phyloP scores from a whole-genome alignment of 225 moss, liverwort and hornwort genomes.

The Climacium dendroides region DNA sequence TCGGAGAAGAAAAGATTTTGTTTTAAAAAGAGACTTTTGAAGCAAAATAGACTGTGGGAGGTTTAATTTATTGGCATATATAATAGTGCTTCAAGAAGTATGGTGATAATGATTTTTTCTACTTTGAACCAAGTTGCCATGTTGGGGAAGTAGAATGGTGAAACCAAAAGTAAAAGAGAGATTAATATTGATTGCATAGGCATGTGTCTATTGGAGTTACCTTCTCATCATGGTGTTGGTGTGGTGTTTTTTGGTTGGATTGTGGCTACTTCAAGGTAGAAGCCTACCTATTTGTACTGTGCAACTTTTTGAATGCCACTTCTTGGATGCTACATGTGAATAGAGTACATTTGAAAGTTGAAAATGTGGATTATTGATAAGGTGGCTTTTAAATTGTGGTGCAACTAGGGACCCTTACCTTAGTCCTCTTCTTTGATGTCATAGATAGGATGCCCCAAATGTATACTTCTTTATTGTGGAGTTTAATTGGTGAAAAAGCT shows the following conservation, averaged over 20 bases:
- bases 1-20: not conserved
- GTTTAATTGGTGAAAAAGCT: not conserved
- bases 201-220: accelerated
- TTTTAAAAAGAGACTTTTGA: not conserved
- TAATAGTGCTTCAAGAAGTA: not conserved
- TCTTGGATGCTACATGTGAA: accelerated
- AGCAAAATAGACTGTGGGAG: too few relatives aligned
- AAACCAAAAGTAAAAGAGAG: accelerated
- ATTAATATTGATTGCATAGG: accelerated
- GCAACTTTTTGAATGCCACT: accelerated
- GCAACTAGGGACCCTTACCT: accelerated
- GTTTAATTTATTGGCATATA: accelerated
- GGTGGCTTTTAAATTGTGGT: not conserved
- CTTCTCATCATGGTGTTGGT: accelerated
- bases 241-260: accelerated
- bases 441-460: accelerated
- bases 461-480: accelerated
- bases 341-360: not conserved
- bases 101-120: too few relatives aligned
- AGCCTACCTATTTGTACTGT: not conserved
- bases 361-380: not conserved
- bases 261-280: accelerated
- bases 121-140: not conserved
- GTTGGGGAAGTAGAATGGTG: accelerated
- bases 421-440: accelerated